Conservation (phyloP, 768 basidiomycete species). For the Leccinum disarticulatum region DNA sequence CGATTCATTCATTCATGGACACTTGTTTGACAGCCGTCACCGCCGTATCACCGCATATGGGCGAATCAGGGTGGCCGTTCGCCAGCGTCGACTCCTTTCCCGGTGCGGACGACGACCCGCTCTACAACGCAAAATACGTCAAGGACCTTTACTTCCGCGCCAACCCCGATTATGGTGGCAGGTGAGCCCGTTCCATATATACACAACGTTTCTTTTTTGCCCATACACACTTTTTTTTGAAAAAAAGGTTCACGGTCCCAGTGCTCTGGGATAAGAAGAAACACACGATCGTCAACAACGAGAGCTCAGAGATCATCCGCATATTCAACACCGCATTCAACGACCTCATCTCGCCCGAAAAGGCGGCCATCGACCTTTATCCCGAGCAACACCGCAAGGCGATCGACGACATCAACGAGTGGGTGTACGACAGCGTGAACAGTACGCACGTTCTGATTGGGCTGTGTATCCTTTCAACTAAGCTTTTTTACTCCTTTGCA, state of each 20-base stretch:
- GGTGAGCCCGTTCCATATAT: slow-evolving; percentile 37
- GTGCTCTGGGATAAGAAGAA: slow-evolving; percentile 91
- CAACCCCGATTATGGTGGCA: slow-evolving; percentile 67
- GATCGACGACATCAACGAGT: slow-evolving; percentile 84
- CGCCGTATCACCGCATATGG: slow-evolving; percentile 86
- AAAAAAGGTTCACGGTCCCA: slow-evolving; percentile 76
- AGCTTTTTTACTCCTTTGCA: slow-evolving; percentile 22
- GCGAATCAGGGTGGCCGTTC: slow-evolving; percentile 84
- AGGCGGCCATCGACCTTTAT: slow-evolving; percentile 71
- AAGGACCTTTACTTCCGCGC: slow-evolving; percentile 84
- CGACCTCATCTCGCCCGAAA: slow-evolving; percentile 61
- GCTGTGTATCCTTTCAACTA: neutral
- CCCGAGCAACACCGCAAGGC: slow-evolving; percentile 67
- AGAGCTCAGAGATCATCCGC: slow-evolving; percentile 92
- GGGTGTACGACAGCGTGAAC: slow-evolving; percentile 84
- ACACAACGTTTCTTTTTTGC: neutral
- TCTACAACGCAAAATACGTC: slow-evolving; percentile 67
- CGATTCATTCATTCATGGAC: neutral
- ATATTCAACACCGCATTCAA: slow-evolving; percentile 90
- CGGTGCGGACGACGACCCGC: slow-evolving; percentile 71
- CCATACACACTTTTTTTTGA: neutral
- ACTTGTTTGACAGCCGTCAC: slow-evolving; percentile 55
- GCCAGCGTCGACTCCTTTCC: slow-evolving; percentile 66
- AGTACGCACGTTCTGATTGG: slow-evolving; percentile 44
- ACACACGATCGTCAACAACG: slow-evolving; percentile 91